These are phyloP conservation scores for Hyaloperonospora brassicae DNA, from an alignment of 352 stramenopile species.

Conservation along the genomic window DNA sequence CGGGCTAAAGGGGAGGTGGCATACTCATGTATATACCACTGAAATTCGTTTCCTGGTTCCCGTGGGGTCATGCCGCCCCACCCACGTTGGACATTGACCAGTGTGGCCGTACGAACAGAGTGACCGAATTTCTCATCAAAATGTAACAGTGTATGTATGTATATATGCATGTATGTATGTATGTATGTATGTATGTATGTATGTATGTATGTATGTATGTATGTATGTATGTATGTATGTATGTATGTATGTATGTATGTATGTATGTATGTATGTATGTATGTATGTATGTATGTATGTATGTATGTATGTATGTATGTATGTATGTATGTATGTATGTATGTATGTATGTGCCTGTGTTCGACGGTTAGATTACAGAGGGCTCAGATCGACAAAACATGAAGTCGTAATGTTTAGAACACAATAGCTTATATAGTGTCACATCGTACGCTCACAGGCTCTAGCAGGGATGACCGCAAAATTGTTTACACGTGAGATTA, in stretches of 20 bases:
- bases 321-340: too few species aligned
- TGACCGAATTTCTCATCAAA: not conserved
- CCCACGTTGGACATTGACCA: not conserved
- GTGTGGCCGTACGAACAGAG: not conserved
- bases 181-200: not conserved
- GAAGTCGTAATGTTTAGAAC: too few species aligned
- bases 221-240: slow-evolving; percentile 1
- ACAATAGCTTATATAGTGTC: too few species aligned
- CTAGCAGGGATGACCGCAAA: too few species aligned
- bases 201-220: too few species aligned
- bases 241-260: not conserved
- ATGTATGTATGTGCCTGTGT: too few species aligned
- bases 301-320: slow-evolving; percentile 1
- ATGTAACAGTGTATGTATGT: not conserved
- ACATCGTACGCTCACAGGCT: too few species aligned
- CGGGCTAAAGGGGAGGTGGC: not conserved
- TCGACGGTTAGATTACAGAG: too few species aligned
- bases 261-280: slow-evolving; percentile 1
- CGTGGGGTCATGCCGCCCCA: not conserved
- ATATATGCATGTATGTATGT: not conserved
- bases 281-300: too few species aligned
- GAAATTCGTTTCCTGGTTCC: slow-evolving; percentile 8
- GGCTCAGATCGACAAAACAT: too few species aligned
- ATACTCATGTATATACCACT: slow-evolving; percentile 9
- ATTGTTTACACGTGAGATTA: too few species aligned